Base-by-base conservation (phyloP, 495 filamentous ascomycete genomes). In the Evernia prunastri region DNA sequence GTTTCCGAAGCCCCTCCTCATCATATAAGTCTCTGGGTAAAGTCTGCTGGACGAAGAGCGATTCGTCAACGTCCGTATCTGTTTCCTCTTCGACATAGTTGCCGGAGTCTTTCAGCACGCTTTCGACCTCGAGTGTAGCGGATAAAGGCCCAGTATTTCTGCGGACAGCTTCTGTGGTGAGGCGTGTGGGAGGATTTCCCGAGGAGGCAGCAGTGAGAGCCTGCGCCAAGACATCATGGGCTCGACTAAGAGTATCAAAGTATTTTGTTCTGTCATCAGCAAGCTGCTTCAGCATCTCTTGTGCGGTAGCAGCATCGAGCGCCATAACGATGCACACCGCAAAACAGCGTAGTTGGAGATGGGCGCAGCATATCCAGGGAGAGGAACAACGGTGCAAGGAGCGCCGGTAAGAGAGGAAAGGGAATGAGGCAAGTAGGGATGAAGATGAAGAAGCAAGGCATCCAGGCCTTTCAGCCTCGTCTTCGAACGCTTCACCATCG, bases 261-360 rank as follows among this genome's bases (percentile, higher is more conserved):
- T 77, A 77, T 31, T 72, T 68, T 37, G 74, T 68, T 45, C 74
- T 71, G 23, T 73, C 68, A 15, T 67, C 66, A 37, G 75, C 73
- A 42, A 74, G 69, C 63, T 66, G 66, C 33, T 65, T 71, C 40
- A 75, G 59, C 6, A 78, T 62, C 25, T 78, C 77, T 2, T 77
- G 56, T 25, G 56, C 56, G n/a, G 56, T 45, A 36, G 37, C 43
- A 42, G 33, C 33, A 60, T 64, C 62, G 27, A 64, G 40, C 25
- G 62, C 62, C 62, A 64, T 64, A 0, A 33, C 25, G 15, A 35
- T 27, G 36, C 18, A 43, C 33, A 42, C 2, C n/a, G 10, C 23
- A 23, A 33, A 64, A 37, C 1, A 31, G 33, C 49, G 29, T 47
- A 43, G 33, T 54, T 27, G 51, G 42, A 49, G 18, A 20, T 27